phyloP scores from a whole-genome alignment of 371 early-diverging fungal species.

The Fennellomyces sp. region DNA sequence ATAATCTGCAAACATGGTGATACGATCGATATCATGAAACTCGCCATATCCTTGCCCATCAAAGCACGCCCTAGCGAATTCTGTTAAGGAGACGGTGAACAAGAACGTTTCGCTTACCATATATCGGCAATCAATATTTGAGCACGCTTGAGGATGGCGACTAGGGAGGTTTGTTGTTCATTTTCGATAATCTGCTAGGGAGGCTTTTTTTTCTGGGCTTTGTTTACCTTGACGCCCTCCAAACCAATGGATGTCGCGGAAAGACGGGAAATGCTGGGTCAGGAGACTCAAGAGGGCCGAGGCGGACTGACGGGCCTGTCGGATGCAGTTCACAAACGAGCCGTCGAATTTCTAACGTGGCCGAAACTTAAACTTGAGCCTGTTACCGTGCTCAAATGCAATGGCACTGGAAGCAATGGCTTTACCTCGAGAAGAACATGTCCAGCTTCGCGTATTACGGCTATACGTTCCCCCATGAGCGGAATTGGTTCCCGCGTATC shows the following conservation, averaged over 20 bases:
- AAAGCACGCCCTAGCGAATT: conserved; percentile 75
- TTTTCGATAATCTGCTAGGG: not conserved
- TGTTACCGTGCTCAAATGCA: not conserved
- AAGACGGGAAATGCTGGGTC: conserved; percentile 68
- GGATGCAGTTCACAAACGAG: conserved; percentile 65
- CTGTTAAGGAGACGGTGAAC: too few species aligned
- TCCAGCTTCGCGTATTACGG: conserved; percentile 74
- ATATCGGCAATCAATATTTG: conserved; percentile 92
- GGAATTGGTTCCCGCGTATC: conserved; percentile 70
- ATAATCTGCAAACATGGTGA: conserved; percentile 96
- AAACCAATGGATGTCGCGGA: conserved; percentile 70
- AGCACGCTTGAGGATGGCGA: conserved; percentile 80
- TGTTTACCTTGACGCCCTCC: conserved; percentile 61
- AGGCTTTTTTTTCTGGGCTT: not conserved
- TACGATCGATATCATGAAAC: conserved; percentile 78
- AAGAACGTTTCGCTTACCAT: conserved; percentile 64
- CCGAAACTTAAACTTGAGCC: not conserved
- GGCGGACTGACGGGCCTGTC: conserved; percentile 56
- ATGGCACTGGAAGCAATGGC: not conserved
- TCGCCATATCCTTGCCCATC: conserved; percentile 66
- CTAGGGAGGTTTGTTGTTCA: conserved; percentile 23
- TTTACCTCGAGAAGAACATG: conserved; percentile 62
- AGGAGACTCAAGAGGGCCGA: conserved; percentile 62
- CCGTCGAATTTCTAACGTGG: conserved; percentile 66
- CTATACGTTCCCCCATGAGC: conserved; percentile 63